Conservation (phyloP, 73 alveolate species). For the Paramecium caudatum region DNA sequence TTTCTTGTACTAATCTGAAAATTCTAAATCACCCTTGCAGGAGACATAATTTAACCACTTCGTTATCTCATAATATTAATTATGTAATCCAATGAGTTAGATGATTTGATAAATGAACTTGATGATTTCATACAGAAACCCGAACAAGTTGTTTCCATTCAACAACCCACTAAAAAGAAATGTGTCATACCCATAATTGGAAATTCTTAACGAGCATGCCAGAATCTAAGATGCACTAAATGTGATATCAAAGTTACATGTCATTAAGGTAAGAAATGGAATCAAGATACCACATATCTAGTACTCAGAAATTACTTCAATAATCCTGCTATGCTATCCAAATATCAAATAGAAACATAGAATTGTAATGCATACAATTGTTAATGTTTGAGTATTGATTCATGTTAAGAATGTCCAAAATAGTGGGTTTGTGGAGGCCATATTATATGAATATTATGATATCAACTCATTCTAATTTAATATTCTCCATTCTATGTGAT, state of each 20-base stretch:
- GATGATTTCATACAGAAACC: not conserved
- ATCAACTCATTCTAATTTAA: conserved; percentile 72
- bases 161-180: not conserved
- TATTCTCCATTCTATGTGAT: conserved; percentile 76
- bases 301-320: conserved; percentile 6
- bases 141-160: no score
- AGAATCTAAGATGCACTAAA: not conserved
- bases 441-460: not conserved
- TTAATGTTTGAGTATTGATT: not conserved
- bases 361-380: conserved; percentile 7
- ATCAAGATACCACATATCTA: not conserved
- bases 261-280: not conserved
- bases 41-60: conserved; percentile 37
- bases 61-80: conserved; percentile 44
- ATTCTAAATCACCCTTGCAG: conserved; percentile 14
- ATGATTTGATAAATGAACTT: not conserved
- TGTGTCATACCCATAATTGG: not conserved
- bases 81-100: not conserved
- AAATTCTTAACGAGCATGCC: not conserved
- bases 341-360: not conserved
- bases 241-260: conserved; percentile 9
- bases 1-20: conserved; percentile 17
- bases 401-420: not conserved
- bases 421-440: conserved; percentile 13
- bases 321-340: not conserved